Evolutionary conservation across 805 yeast species (phyloP).

Genomic region (Suhomyces kilbournensis): DNA sequence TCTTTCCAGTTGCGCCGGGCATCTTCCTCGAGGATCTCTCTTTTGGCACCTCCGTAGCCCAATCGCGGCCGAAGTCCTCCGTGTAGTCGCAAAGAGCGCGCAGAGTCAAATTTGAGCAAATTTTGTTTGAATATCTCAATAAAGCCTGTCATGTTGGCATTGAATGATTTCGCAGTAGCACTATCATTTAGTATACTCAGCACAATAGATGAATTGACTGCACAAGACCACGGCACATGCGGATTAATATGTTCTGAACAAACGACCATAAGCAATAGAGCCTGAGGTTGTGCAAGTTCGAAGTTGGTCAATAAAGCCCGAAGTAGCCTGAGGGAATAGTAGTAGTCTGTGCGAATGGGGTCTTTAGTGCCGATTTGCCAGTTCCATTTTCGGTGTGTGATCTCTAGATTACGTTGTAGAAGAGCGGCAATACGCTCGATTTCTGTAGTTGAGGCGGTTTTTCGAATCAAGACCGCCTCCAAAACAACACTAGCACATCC

Average conservation of each 20-base stretch:
- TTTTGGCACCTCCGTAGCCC: conserved; percentile 19
- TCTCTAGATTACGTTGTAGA: background rate
- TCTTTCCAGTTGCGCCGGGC: conserved; percentile 26
- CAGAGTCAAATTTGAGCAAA: background rate
- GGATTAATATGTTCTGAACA: conserved; percentile 25
- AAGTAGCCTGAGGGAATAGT: background rate
- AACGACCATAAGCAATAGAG: background rate
- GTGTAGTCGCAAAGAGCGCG: conserved; percentile 1
- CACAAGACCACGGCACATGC: conserved; percentile 27
- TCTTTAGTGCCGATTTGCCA: background rate
- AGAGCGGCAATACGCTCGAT: background rate
- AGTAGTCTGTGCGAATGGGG: background rate
- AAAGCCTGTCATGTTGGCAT: background rate
- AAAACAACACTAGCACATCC: background rate
- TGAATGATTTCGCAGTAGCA: too few relatives aligned
- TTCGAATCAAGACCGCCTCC: background rate
- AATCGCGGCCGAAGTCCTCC: conserved; percentile 18
- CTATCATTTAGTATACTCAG: background rate
- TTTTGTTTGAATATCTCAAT: background rate
- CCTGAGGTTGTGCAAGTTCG: background rate
- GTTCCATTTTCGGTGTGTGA: background rate
- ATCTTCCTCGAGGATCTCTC: conserved; percentile 21
- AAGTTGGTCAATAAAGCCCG: background rate
- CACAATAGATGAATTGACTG: conserved; percentile 3
- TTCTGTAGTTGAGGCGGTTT: background rate